Evolutionary conservation across 306 rosid genomes (phyloP), one percentile per base, ranked within the genome.

Genomic region (Betula pendula): DNA sequence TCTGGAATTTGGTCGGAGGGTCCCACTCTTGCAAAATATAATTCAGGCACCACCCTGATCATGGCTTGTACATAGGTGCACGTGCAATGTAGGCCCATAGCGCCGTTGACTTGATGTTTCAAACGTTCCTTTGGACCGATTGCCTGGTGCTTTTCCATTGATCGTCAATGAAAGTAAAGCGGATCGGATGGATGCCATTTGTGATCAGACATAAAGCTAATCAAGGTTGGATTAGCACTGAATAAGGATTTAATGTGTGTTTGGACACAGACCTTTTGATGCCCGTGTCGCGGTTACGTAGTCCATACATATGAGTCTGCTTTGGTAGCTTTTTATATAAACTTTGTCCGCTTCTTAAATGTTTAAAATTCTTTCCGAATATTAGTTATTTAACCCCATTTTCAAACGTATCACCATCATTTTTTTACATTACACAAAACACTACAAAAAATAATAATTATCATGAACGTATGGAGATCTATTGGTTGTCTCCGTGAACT

Each of bases 91-190:
- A 65, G 85, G 42, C 71, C 83, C 60, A 72, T 73, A 50, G 38
- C 15, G 40, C 17, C 38, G 85, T 83, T 82, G 87, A 83, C 89
- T 71, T 69, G 79, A 70, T 73, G 77, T 72, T 65, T 86, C 85
- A 71, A 78, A 83, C 68, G 75, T 73, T 52, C 69, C 63, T 66
- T 74, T 62, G 49, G 82, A 77, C 84, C 47, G 66, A 70, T 55
- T 58, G 81, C 71, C 62, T 42, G 22, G 6, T 70, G 20, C 49
- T 22, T 63, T 71, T 25, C 11, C 51, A 70, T 76, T 76, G 67
- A 80, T 75, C 72, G 63, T 68, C 76, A 35, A 68, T 49, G 38
- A 16, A 35, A 31, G 51, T 51, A 74, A 84, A 69, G 74, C 47
- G 49, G 75, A 81, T 75, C 70, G 11, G 65, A 50, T 50, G 72